phyloP scores from a whole-genome alignment of 345 rosid species.

The Salix brachista region DNA sequence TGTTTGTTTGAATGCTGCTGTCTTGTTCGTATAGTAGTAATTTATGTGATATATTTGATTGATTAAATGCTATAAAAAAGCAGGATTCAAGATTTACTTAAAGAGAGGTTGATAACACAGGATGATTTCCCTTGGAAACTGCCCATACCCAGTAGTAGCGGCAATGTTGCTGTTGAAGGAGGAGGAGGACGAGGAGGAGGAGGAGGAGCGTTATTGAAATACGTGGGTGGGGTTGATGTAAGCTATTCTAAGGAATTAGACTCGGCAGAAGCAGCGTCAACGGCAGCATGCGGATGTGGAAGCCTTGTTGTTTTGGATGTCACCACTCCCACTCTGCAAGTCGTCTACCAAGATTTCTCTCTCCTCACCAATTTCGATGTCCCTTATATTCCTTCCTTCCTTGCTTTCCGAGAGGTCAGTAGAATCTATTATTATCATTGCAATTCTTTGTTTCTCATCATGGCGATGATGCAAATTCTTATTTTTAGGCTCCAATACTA shows the following conservation, averaged over 20 bases:
- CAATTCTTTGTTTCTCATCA: neutral
- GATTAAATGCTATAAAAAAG: neutral
- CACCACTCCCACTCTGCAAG: constrained; percentile 26
- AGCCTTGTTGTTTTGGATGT: constrained; percentile 65
- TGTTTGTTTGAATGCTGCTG: too few species aligned
- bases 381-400: constrained; percentile 81
- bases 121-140: constrained; percentile 70
- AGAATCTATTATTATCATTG: neutral
- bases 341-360: constrained; percentile 52
- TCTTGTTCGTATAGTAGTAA: too few species aligned
- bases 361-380: constrained; percentile 39
- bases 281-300: too few species aligned
- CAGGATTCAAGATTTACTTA: constrained; percentile 62
- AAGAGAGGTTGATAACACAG: constrained; percentile 48
- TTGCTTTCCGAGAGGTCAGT: constrained; percentile 70
- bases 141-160: constrained; percentile 5
- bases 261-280: constrained; percentile 58
- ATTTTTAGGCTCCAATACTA: constrained; percentile 62
- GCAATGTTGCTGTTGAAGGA: neutral
- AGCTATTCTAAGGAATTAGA: constrained; percentile 72
- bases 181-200: too few species aligned
- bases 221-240: constrained; percentile 89
- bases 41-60: too few species aligned
- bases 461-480: neutral
- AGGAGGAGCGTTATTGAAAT: constrained; percentile 45